Base-by-base conservation (phyloP, 345 rosid genomes). In the Populus ilicifolia region DNA sequence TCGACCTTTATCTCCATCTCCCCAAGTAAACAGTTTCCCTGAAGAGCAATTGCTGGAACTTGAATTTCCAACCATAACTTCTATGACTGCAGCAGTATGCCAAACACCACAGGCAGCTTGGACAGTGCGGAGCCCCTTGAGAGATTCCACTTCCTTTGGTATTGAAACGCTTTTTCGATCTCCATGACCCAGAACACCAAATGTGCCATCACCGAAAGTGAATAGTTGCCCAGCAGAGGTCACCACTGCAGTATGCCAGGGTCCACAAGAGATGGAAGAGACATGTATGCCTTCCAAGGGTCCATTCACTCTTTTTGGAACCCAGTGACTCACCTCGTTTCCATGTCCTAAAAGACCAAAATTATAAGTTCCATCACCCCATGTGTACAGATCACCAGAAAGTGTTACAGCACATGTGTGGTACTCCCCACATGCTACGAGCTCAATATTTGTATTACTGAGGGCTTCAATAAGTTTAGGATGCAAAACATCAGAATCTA, bases 1-100 rank as follows among this genome's bases (percentile, higher is more conserved):
- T 77, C 97, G 91, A 44, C 93, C 92, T 80, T 96, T 96, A 84
- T 96, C 99, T 68, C 97, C 99, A 83, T 93, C 99, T 27, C 99
- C 99, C 99, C 99, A 96, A 11, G 97, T 96, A 81, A 93, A 96
- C 65, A 96, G 91, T 86, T 96, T 96, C 67, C 95, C 99, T 27
- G 93, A 89, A 38, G 99, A 93, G 83, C 98, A 88, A 81, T 93
- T 92, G 84, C 98, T 92, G 70, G 97, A 90, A 89, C 91, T 92
- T 48, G 97, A 89, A 84, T 88, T 93, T 12, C 93, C 97, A 73
- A 84, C 98, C 98, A 93, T 93, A 81, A 96, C 95, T 88, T 96
- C 99, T 70, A 96, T 93, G 78, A 96, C 92, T 18, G 99, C 99
- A 77, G 93, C 96, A 78, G 93, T 91, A 77, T 91, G 96, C 96